Percentiles rank a stretch among this genome's conserved stretches.
These are phyloP conservation scores for Nyctanthes arbortristis DNA, from an alignment of 257 asterid genomes.

Conservation along the genomic window DNA sequence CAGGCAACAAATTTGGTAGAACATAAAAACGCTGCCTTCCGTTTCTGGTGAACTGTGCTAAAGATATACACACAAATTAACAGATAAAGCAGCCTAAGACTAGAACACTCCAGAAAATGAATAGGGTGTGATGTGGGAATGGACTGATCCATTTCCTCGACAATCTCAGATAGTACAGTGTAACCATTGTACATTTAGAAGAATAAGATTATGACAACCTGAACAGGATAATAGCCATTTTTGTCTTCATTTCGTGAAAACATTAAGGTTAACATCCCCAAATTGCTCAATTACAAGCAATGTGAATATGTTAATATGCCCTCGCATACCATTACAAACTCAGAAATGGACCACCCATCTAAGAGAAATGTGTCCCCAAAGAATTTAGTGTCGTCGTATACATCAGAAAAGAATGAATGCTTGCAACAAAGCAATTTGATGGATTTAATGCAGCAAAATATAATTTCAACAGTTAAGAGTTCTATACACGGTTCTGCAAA, in stretches of 20 bases:
- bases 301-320: not conserved
- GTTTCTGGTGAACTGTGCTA: not conserved
- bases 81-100: not conserved
- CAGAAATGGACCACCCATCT: not conserved
- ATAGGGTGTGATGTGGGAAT: not conserved
- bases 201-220: no score
- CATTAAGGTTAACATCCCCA: not conserved
- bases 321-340: not conserved
- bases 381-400: no score
- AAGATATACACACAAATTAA: no score
- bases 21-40: not conserved
- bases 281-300: not conserved
- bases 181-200: no score
- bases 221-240: not conserved
- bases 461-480: no score
- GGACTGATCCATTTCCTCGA: not conserved
- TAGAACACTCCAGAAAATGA: not conserved
- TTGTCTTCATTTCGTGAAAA: not conserved
- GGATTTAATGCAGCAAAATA: no score
- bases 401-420: no score
- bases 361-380: not conserved
- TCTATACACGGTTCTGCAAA: no score
- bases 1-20: not conserved
- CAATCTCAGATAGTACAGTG: no score
- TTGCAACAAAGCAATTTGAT: no score